phyloP scores from a whole-genome alignment of 2,329 filamentous ascomycete species.

The Aspergillus fischeri region DNA sequence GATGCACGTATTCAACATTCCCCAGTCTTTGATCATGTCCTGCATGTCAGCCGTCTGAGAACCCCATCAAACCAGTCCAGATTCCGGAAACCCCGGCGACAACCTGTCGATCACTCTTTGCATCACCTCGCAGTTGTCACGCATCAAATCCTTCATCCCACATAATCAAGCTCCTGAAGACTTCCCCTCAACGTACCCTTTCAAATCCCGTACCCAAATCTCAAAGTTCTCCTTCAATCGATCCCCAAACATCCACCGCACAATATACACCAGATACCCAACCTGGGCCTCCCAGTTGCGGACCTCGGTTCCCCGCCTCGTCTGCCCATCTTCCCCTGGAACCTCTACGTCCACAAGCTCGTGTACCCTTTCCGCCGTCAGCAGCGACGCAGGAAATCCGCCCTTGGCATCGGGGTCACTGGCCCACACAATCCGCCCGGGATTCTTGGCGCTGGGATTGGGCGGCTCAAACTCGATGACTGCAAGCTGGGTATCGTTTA shows the following conservation, averaged over 20 bases:
- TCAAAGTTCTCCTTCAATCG: slow-evolving; percentile 36
- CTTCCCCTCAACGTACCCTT: slow-evolving; percentile 34
- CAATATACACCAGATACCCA: slow-evolving; percentile 39
- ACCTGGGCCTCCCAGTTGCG: slow-evolving; percentile 45
- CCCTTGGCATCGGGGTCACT: slow-evolving; percentile 24
- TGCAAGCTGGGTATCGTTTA: slow-evolving; percentile 22
- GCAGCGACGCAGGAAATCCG: slow-evolving; percentile 30
- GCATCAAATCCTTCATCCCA: background rate
- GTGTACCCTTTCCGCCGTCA: slow-evolving; percentile 45
- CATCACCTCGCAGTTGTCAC: background rate
- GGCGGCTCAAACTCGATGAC: slow-evolving; percentile 34
- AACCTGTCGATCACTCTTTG: background rate
- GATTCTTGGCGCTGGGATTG: slow-evolving; percentile 12
- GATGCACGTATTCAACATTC: background rate
- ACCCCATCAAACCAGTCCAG: background rate
- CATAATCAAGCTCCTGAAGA: background rate
- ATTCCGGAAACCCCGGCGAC: background rate
- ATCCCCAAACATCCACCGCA: slow-evolving; percentile 41
- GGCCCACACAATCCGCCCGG: slow-evolving; percentile 28
- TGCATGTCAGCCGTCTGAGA: background rate
- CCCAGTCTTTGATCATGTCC: background rate
- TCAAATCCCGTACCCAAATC: slow-evolving; percentile 40
- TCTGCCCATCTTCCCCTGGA: slow-evolving; percentile 2
- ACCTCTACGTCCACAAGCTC: slow-evolving; percentile 40
- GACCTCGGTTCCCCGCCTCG: slow-evolving; percentile 26